phyloP scores from a whole-genome alignment of 2,329 filamentous ascomycete species.

The Claviceps sp. region DNA sequence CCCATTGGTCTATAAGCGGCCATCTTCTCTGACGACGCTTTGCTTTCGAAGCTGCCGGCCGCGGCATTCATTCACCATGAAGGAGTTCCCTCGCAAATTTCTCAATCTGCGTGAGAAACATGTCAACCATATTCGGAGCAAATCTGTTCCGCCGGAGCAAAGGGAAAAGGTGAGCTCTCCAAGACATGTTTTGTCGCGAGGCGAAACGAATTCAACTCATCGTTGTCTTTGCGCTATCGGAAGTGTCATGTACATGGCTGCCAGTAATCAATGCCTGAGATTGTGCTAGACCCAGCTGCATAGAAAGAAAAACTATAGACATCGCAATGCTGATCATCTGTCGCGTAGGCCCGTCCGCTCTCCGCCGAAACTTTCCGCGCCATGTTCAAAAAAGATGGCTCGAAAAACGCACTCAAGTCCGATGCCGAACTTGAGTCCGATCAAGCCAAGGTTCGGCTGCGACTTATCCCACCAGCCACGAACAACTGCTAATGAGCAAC shows the following conservation, averaged over 20 bases:
- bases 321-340: neutral
- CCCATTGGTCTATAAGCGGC: neutral
- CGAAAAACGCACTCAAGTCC: slow-evolving; percentile 30
- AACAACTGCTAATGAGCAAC: neutral
- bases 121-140: slow-evolving; percentile 37
- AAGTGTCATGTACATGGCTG: neutral
- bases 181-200: neutral
- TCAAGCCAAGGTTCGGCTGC: slow-evolving; percentile 16
- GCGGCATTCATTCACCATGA: slow-evolving; percentile 25
- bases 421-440: slow-evolving; percentile 25
- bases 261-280: neutral
- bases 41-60: neutral
- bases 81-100: slow-evolving; percentile 48
- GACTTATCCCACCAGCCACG: neutral
- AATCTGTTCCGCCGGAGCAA: slow-evolving; percentile 37
- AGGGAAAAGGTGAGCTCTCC: slow-evolving; percentile 31
- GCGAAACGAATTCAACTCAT: neutral
- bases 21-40: neutral
- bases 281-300: neutral
- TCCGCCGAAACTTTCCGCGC: slow-evolving; percentile 46
- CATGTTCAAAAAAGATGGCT: slow-evolving; percentile 49
- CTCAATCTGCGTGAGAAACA: slow-evolving; percentile 58
- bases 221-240: too few species aligned
- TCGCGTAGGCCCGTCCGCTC: slow-evolving; percentile 33
- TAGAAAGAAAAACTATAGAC: neutral